Base-by-base conservation (phyloP, 805 yeast species). In the Candida sanyiensis region DNA sequence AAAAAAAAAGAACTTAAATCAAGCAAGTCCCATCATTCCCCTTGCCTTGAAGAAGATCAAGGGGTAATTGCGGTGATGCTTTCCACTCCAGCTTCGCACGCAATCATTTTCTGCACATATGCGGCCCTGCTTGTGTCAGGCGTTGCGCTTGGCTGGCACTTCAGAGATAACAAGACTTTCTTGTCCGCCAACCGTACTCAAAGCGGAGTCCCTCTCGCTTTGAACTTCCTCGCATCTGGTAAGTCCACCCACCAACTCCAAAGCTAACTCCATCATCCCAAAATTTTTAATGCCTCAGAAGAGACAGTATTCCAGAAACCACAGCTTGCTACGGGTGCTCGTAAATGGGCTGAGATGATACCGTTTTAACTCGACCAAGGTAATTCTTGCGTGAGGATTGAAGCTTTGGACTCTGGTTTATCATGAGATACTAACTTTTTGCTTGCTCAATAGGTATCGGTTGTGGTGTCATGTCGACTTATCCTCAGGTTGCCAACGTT, bases 221-320 rank as follows among this genome's bases (percentile, higher is more conserved):
- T 89, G 44, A 89, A 89, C 59, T 89, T 89, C 57, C 77, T 89
- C 39, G 97, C 97, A 36, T 80, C 94, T 49, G 95, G 95, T 74
- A 70, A 62, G 90, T 80, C 60, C 4, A 2, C 19, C 11, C 8
- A 19, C 19, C 15, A 12, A n/a, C 12, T 32, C 33, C 49, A 6
- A 10, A 23, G 20, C 25, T 23, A 20, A 19, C 15, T 28, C n/a
- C n/a, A n/a, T n/a, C n/a, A n/a, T n/a, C n/a, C n/a, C n/a, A n/a
- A n/a, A n/a, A n/a, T n/a, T n/a, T n/a, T n/a, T n/a, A n/a, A n/a
- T n/a, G 41, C 45, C 40, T 40, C 43, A 40, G 45, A 29, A 7
- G 46, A 34, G 43, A 43, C 39, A 7, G 11, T 7, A 21, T 34
- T 24, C 35, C 46, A 44, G 50, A 33, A 30, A 35, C 35, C 40